Evolutionary conservation across 768 basidiomycete genomes (phyloP), one percentile per base, ranked within the genome.

Genomic region (Pleurotus pulmonarius): DNA sequence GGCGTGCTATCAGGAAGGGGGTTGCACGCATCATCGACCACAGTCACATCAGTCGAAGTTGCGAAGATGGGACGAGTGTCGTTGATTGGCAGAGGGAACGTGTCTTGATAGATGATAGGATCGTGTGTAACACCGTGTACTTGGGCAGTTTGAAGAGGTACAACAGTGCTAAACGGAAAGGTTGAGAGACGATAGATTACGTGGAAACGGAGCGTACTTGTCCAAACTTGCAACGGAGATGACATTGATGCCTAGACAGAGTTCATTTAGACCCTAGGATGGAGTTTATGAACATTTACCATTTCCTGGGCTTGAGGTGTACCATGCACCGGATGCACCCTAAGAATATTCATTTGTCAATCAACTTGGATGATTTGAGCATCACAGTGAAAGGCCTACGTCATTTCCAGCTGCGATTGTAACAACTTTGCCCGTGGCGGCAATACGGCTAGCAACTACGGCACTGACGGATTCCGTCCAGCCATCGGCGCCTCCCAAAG

Each of bases 321-420:
- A 88, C 81, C 84, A 88, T 3, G 83, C 75, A 5, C 88, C 87
- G 22, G 75, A 75, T 4, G 73, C 64, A 6, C 84, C 85, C 75
- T 77, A 54, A 15, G 13, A 39, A 41, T 15, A 1, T 9, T 4
- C 38, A 29, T 39, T 34, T 34, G 40, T 37, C 12, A 43, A 22
- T 26, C 22, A 9, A 11, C 3, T 1, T 0, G 13, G 16, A 46
- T 18, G 12, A 29, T 29, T 22, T 0, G 25, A 9, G 51, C 7
- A 20, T 56, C 12, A 5, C 55, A 47, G 39, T 16, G 18, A 4
- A 18, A 22, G 41, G 56, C 66, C 51, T 49, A 75, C 75, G 40
- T 74, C 69, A 55, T 84, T 82, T 40, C 86, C 87, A 7, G 84
- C 83, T 26, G 85, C 79, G 38, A 85, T 81, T 9, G 82, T 84